A percentile compares a stretch with the other conserved stretches of the same genome.
These are phyloP conservation scores for Colletotrichum cereale DNA, from an alignment of 2,329 filamentous ascomycete species.

Conservation along the genomic window DNA sequence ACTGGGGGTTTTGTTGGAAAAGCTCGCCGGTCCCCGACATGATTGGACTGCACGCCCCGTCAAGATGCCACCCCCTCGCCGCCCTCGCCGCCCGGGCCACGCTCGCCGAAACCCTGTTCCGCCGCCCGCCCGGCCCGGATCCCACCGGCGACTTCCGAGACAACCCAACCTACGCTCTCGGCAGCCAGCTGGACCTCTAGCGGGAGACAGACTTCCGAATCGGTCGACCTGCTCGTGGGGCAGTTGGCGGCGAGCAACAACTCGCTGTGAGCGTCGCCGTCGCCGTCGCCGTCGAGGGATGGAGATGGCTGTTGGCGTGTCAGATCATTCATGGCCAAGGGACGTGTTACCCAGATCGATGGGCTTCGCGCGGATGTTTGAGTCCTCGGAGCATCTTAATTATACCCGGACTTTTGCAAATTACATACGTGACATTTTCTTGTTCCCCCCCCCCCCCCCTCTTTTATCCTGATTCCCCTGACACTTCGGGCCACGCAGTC, in stretches of 20 bases:
- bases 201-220: background rate
- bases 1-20: no score
- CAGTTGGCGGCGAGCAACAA: background rate
- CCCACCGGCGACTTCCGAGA: slow-evolving; percentile 4
- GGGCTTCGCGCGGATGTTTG: no score
- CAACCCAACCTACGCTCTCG: background rate
- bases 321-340: no score
- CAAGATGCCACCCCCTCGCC: background rate
- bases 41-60: background rate
- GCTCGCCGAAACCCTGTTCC: background rate
- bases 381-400: no score
- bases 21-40: background rate
- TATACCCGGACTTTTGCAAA: no score
- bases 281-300: background rate
- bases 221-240: background rate
- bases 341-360: no score
- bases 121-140: background rate
- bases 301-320: no score
- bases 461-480: no score
- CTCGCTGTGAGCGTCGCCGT: background rate
- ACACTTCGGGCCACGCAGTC: no score
- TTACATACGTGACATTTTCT: no score
- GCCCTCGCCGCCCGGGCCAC: background rate
- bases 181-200: background rate
- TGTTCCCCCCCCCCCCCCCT: no score